These are phyloP conservation scores for Hydrangea macrophylla DNA, from an alignment of 148 eudicot genomes.

Conservation along the genomic window DNA sequence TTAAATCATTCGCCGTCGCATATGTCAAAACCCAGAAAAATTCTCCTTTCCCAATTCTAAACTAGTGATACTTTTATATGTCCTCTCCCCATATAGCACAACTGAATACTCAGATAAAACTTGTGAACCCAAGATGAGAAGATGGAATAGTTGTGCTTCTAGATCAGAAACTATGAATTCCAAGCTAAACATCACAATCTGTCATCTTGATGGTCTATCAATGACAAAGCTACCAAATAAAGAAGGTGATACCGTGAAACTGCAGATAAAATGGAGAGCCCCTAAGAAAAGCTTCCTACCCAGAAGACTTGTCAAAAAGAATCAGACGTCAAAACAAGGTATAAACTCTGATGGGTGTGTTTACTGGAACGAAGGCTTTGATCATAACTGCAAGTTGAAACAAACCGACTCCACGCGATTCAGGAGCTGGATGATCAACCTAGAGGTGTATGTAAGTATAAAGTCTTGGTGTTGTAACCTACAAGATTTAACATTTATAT, in stretches of 20 bases:
- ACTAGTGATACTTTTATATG: background rate
- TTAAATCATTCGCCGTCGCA: background rate
- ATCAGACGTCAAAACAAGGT: conserved; percentile 17
- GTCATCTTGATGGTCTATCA: conserved; percentile 15
- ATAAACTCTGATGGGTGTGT: conserved; percentile 16
- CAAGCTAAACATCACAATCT: conserved; percentile 21
- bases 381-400: conserved; percentile 16
- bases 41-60: background rate
- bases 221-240: conserved; percentile 5
- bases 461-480: background rate
- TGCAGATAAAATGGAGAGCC: conserved; percentile 19
- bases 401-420: conserved; percentile 10
- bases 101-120: background rate
- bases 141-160: conserved; percentile 5
- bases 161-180: conserved; percentile 17
- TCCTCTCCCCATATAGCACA: background rate
- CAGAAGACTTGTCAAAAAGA: conserved; percentile 2
- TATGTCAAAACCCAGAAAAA: conserved; percentile 18
- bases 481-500: background rate
- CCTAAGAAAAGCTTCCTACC: conserved; percentile 4
- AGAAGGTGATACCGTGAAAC: conserved; percentile 9
- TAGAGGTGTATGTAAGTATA: conserved; percentile 23
- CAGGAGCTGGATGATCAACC: conserved; percentile 14
- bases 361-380: conserved; percentile 24
- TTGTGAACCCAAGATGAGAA: conserved; percentile 9